Base-by-base conservation (phyloP, 2,329 filamentous ascomycete genomes). In the Calonectria ilicicola region DNA sequence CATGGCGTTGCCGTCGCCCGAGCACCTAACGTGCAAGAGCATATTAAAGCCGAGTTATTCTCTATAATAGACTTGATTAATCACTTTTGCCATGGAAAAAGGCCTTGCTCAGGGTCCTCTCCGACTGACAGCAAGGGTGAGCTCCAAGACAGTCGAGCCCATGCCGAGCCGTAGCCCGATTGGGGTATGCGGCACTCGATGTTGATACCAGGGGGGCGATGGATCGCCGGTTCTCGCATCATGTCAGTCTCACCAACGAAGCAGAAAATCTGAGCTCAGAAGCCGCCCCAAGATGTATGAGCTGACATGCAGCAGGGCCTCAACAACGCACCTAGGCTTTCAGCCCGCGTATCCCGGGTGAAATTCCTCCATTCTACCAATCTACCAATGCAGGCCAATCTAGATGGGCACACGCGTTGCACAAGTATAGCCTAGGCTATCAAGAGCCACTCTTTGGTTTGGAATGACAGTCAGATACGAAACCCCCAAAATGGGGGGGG, bases 241-340 rank as follows among this genome's bases (percentile, higher is more conserved):
- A 69, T 47, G 56, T 38, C 19, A 42, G 38, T 62, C 51, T 70
- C 62, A 53, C 42, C 68, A 49, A 35, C 51, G 67, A 69, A n/a
- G 47, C 60, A 29, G 23, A 44, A 49, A 29, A 27, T 47, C 67
- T 65, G 51, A 65, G 67, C 56, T 44, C 60, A 65, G 63, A 66
- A 60, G 49, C 42, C 19, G 67, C 27, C 44, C 42, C 44, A 23
- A 44, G 64, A 58, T 60, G 38, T 35, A 62, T 49, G 53, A 66
- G 69, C 69, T 70, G 69, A 67, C 69, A 66, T 64, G 64, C 69
- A 71, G 69, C 23, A 53, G 38, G 56, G 29, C 51, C 35, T 35
- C 32, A 46, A 69, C 60, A 49, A 60, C 62, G 38, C 67, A 60
- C 29, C 49, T 63, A 23, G 42, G 49, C 42, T 46, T 27, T 64